Evolutionary conservation across 148 eudicot species (phyloP), one percentile per base, ranked within the genome.

Genomic region (Polygonum aviculare): DNA sequence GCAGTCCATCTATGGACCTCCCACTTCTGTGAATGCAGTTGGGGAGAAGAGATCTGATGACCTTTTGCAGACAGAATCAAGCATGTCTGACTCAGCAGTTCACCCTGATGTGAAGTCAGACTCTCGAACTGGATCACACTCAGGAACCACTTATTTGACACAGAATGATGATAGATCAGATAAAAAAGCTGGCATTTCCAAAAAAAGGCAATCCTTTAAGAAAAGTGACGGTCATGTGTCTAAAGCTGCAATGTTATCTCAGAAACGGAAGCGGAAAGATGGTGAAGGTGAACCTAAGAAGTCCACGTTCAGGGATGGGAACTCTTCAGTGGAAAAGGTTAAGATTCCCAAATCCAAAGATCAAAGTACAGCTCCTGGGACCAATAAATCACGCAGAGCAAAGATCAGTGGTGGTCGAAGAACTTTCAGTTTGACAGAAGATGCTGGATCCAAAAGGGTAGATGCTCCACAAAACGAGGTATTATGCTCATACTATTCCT

Each of bases 191-290:
- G 82, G 78, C 74, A 55, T 70, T 22, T 75, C 80, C 19, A 73
- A 49, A 48, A 82, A 74, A 74, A 82, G 51, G 49, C 77, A 21
- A n/a, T 77, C 78, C 71, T 71, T 79, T 62, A 77, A 76, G 10
- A 76, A 77, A 52, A 54, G 79, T 65, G 74, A 82, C 75, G 80
- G 77, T 44, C 74, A 82, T 76, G 50, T 65, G 54, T 50, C 77
- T n/a, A 81, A 74, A 47, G 81, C 78, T 79, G 76, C 81, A 31
- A 60, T 76, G 48, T 78, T 79, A 48, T 74, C 79, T 74, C 85
- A 76, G 73, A 94, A 94, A 82, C 86, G 90, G 71, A 89, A 88
- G 77, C 82, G 63, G 26, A 89, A 88, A 77, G 75, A 47, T 67
- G 55, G 33, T 74, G 76, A 59, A 40, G 74, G 77, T 74, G 78